Evolutionary conservation across 306 rosid genomes (phyloP).

Genomic region (Acacia confusa): DNA sequence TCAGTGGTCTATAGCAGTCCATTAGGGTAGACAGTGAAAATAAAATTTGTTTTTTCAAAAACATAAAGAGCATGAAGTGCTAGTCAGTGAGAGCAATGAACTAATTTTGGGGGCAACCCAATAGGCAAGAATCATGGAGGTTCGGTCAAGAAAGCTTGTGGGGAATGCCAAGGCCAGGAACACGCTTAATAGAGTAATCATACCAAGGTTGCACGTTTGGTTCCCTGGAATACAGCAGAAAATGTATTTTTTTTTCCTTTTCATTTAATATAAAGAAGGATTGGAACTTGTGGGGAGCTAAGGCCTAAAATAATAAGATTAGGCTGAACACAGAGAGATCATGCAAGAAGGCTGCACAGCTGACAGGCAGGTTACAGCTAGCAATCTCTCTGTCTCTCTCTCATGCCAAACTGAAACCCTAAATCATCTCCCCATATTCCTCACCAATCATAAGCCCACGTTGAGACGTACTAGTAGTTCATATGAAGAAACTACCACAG

Average conservation of each 20-base stretch:
- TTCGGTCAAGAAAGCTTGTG: constrained; percentile 29
- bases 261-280: background rate
- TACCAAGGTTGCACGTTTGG: constrained; percentile 77
- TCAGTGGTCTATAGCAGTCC: background rate
- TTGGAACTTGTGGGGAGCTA: background rate
- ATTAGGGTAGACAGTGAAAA: background rate
- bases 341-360: constrained; percentile 95
- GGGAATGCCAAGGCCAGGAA: constrained; percentile 37
- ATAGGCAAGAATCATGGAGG: constrained; percentile 46
- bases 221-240: constrained; percentile 48
- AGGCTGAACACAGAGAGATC: constrained; percentile 49
- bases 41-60: background rate
- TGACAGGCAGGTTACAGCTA: constrained; percentile 95
- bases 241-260: background rate
- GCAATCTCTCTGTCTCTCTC: constrained; percentile 49
- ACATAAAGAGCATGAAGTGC: background rate
- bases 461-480: constrained; percentile 28
- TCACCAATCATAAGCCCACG: constrained; percentile 54
- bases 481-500: constrained; percentile 17
- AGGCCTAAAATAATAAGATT: constrained; percentile 2
- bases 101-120: constrained; percentile 10
- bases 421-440: constrained; percentile 43
- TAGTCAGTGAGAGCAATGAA: background rate
- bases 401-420: constrained; percentile 55
- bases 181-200: constrained; percentile 69